Conservation (phyloP, 2,329 filamentous ascomycete genomes). For the Diaporthe australafricana region DNA sequence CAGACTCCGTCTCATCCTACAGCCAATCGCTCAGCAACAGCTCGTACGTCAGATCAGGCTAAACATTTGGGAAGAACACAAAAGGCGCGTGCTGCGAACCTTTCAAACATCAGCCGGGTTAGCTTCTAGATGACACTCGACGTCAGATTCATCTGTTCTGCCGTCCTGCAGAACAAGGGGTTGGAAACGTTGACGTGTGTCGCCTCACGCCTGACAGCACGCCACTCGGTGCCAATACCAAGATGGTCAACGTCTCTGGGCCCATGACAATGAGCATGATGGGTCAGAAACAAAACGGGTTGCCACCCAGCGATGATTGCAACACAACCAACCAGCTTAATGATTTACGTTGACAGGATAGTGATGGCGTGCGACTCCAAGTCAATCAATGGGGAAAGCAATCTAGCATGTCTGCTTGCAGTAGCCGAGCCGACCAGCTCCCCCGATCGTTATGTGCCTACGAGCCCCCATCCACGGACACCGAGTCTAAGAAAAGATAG, state of each 20-base stretch:
- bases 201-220: conserved; percentile 33
- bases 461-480: background rate
- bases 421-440: conserved; percentile 4
- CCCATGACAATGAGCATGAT: background rate
- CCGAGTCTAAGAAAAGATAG: conserved; percentile 22
- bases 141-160: conserved; percentile 36
- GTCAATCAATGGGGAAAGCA: background rate
- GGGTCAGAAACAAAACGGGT: conserved; percentile 34
- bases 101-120: conserved; percentile 13
- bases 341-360: background rate
- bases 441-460: background rate
- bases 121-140: conserved; percentile 35
- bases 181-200: conserved; percentile 33
- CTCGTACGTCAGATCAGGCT: conserved; percentile 24
- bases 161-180: conserved; percentile 27
- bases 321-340: background rate
- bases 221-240: conserved; percentile 33
- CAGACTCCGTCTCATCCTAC: conserved; percentile 31
- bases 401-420: conserved; percentile 13
- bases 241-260: conserved; percentile 1
- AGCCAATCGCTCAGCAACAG: conserved; percentile 35
- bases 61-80: conserved; percentile 30
- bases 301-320: conserved; percentile 38
- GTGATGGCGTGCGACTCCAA: background rate
- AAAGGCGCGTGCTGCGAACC: conserved; percentile 31